phyloP scores from a whole-genome alignment of 805 yeast genomes.

The Ogataea saltuana region DNA sequence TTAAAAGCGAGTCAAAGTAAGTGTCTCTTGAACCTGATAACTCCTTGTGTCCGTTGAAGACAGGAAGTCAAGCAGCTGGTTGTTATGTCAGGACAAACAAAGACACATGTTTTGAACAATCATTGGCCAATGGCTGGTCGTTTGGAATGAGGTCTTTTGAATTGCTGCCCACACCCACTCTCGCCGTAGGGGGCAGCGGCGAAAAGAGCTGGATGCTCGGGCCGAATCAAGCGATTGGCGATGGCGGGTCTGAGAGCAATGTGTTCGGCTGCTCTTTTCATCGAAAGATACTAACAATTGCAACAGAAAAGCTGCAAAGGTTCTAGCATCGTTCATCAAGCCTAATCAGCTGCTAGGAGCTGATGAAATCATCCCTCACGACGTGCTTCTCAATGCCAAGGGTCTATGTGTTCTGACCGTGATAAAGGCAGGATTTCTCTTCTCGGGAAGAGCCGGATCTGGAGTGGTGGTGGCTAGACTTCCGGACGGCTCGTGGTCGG shows the following conservation, averaged over 20 bases:
- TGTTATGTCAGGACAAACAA: too few relatives aligned
- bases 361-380: slow-evolving; percentile 87
- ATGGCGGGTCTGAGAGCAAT: too few relatives aligned
- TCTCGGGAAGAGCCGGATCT: slow-evolving; percentile 96
- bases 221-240: too few relatives aligned
- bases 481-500: slow-evolving; percentile 96
- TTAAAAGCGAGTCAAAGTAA: slow-evolving; percentile 81
- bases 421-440: slow-evolving; percentile 93
- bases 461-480: slow-evolving; percentile 93
- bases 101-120: too few relatives aligned
- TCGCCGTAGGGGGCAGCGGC: too few relatives aligned
- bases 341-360: slow-evolving; percentile 94
- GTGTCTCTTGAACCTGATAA: slow-evolving; percentile 36
- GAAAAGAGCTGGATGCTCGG: too few relatives aligned
- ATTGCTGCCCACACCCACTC: too few relatives aligned
- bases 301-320: slow-evolving; percentile 92
- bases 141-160: too few relatives aligned
- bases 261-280: too few relatives aligned
- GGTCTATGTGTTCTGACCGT: slow-evolving; percentile 93
- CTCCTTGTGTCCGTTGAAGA: too few relatives aligned
- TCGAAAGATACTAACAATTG: slow-evolving; percentile 8
- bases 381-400: slow-evolving; percentile 81
- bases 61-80: too few relatives aligned
- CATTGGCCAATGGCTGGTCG: too few relatives aligned
- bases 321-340: slow-evolving; percentile 84